Evolutionary conservation across 2,329 filamentous ascomycete species (phyloP).

Genomic region (Ophiostoma fasciatum): DNA sequence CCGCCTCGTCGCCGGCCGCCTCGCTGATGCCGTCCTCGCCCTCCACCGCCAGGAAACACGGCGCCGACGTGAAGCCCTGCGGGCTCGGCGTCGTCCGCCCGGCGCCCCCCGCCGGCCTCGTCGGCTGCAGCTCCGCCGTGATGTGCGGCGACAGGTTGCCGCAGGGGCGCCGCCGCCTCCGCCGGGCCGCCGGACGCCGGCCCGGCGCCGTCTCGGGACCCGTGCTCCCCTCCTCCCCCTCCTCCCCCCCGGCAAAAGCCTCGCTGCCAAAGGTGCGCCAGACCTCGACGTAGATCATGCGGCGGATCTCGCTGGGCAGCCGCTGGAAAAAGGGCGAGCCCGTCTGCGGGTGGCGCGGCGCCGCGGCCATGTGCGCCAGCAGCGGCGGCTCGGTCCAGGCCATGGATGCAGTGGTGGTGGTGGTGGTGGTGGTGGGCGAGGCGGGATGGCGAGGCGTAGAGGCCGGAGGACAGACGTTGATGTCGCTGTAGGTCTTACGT

Average conservation of each 20-base stretch:
- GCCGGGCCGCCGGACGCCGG: too few relatives aligned
- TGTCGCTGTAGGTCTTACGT: too few relatives aligned
- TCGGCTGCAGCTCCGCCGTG: background rate
- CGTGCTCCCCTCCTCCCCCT: too few relatives aligned
- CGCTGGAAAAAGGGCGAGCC: slow-evolving; percentile 17
- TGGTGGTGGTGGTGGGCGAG: too few relatives aligned
- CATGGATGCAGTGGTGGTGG: too few relatives aligned
- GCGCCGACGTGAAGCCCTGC: background rate
- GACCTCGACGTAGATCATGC: slow-evolving; percentile 17
- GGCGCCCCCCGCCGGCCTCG: background rate
- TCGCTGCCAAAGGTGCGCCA: slow-evolving; percentile 12
- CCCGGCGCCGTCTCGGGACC: too few relatives aligned
- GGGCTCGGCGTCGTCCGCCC: background rate
- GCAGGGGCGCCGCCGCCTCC: background rate
- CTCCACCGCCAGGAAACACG: background rate
- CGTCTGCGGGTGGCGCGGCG: slow-evolving; percentile 28
- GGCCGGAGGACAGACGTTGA: too few relatives aligned
- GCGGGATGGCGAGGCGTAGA: too few relatives aligned
- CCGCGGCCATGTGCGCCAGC: background rate
- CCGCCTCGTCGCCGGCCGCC: background rate
- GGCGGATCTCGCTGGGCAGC: slow-evolving; percentile 18
- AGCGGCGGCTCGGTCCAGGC: too few relatives aligned
- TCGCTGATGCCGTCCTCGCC: too few relatives aligned
- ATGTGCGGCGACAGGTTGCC: slow-evolving; percentile 2
- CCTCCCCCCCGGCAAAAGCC: too few relatives aligned